Percentiles rank a stretch among this genome's conserved stretches.
These are phyloP conservation scores for Fusarium brevicatenulatum DNA, from an alignment of 2,329 filamentous ascomycete species.

Conservation along the genomic window DNA sequence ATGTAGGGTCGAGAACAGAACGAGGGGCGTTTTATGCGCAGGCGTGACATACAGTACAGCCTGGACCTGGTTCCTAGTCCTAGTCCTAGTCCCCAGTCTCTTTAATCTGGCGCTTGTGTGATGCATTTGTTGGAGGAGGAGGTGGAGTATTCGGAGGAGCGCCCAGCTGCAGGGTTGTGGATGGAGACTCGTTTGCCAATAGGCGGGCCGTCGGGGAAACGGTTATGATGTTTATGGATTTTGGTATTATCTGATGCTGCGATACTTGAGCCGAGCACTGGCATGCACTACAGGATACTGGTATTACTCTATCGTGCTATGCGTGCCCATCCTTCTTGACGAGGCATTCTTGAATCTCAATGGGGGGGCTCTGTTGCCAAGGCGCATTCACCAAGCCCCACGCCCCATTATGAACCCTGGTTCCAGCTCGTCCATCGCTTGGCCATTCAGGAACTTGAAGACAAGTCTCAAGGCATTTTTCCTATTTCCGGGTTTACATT, in stretches of 20 bases:
- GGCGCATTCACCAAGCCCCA: conserved; percentile 43
- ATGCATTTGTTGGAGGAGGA: conserved; percentile 15
- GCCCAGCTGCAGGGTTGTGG: conserved; percentile 11
- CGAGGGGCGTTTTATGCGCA: conserved; percentile 35
- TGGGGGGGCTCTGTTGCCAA: conserved; percentile 33
- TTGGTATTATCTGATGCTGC: conserved; percentile 5
- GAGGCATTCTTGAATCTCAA: conserved; percentile 40
- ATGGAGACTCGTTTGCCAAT: conserved; percentile 1
- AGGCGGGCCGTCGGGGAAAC: conserved; percentile 21
- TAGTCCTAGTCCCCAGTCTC: conserved; percentile 9
- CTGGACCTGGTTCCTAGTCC: conserved; percentile 5
- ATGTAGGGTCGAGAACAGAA: conserved; percentile 26
- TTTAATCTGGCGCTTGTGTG: conserved; percentile 38
- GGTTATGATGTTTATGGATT: conserved; percentile 17
- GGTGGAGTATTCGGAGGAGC: conserved; percentile 5
- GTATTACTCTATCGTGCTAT: conserved; percentile 30
- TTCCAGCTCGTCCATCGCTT: conserved; percentile 34
- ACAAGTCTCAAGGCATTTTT: conserved; percentile 39
- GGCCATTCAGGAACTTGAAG: conserved; percentile 31
- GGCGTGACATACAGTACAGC: conserved; percentile 38
- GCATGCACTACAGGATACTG: neutral
- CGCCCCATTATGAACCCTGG: conserved; percentile 31
- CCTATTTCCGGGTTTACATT: conserved; percentile 19
- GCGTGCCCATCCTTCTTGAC: conserved; percentile 13
- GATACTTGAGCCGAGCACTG: conserved; percentile 10